Evolutionary conservation across 2,329 filamentous ascomycete species (phyloP).

Genomic region (Incumbomyces lentus): DNA sequence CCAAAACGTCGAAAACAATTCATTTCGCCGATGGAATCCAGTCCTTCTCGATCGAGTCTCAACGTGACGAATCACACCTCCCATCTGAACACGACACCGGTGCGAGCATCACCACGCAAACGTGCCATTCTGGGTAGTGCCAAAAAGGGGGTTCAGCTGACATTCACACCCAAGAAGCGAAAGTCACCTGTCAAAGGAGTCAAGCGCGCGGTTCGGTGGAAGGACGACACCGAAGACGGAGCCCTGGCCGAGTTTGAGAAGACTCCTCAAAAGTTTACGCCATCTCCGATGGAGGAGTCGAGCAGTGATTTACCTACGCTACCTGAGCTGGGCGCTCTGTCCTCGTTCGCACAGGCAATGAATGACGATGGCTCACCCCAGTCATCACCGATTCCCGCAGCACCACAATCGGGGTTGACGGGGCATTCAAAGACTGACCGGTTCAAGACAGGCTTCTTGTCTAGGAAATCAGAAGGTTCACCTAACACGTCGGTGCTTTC

Average conservation of each 20-base stretch:
- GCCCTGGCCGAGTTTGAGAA: conserved; percentile 82
- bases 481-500: conserved; percentile 38
- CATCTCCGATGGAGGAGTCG: conserved; percentile 32
- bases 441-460: conserved; percentile 81
- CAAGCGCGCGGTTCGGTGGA: conserved; percentile 80
- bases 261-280: conserved; percentile 60
- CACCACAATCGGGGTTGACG: conserved; percentile 45
- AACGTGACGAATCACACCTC: conserved; percentile 23
- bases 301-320: conserved; percentile 46
- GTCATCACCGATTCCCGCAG: conserved; percentile 48
- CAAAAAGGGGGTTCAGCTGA: conserved; percentile 55
- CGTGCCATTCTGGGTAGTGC: conserved; percentile 51
- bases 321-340: conserved; percentile 44
- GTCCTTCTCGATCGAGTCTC: conserved; percentile 38
- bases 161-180: conserved; percentile 74
- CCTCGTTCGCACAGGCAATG: conserved; percentile 23
- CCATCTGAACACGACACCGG: conserved; percentile 49
- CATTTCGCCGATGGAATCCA: conserved; percentile 30
- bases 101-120: conserved; percentile 70
- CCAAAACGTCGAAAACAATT: conserved; percentile 56
- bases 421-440: conserved; percentile 60
- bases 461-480: conserved; percentile 56
- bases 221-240: conserved; percentile 79
- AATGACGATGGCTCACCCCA: conserved; percentile 30
- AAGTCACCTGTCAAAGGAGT: conserved; percentile 47